Evolutionary conservation across 805 yeast species (phyloP), one percentile per base, ranked within the genome.

Genomic region (Jamesozyma hellenica): DNA sequence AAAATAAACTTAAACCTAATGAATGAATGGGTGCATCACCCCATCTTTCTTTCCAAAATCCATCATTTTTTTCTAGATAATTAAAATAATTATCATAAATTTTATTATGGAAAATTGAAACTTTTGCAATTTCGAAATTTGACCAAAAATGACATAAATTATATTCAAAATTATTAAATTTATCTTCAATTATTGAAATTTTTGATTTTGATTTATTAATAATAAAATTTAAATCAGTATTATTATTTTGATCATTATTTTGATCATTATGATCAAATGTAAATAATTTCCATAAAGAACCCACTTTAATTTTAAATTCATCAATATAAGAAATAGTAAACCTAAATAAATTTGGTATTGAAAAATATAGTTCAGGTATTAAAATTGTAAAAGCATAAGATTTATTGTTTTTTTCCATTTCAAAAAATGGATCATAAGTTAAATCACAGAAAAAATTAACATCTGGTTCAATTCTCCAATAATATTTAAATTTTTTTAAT

Each of bases 1-100:
- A 64, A 51, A 82, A 67, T 72, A 92, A 68, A 0, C 86, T 90
- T 4, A 82, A 74, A 0, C 94, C 97, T 17, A 92, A 61, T 0
- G 96, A 80, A 58, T 87, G 96, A 4, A 90, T 78, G 0, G 96
- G 95, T 0, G 96, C 96, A 67, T 90, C 97, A 2, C 97, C 97
- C 97, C 97, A 90, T 53, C 98, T 66, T 58, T 92, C 96, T 39
- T 73, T 71, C 70, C 78, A 87, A 55, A 90, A 88, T 0, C 97
- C 96, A 10, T 88, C 85, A 4, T 77, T 64, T 7, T 60, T 36
- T 41, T 92, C 96, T 36, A 90, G 60, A 49, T 67, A 73, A 30
- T 77, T 63, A 58, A 84, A 85, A 57, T 79, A 88, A 19, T 67
- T 67, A 36, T 75, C 69, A 60, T 90, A 92, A 16, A 68, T 57